Evolutionary conservation across 148 eudicot genomes (phyloP), one percentile per base, ranked within the genome.

Genomic region (Salicornia ramosissima): DNA sequence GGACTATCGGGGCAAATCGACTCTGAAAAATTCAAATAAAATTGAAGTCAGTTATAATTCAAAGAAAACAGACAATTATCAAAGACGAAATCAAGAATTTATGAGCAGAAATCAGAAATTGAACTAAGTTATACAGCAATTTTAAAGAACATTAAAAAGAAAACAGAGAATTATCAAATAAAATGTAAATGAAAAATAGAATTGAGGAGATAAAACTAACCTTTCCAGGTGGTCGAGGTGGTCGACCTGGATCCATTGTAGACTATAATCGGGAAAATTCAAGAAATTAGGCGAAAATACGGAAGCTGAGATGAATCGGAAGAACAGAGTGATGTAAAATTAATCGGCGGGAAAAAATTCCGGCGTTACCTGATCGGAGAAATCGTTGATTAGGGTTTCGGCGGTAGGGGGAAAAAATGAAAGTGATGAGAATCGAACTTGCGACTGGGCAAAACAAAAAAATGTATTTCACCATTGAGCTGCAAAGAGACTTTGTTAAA

Each of bases 1-100:
- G 82, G 28, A 57, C 46, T 65, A 77, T 86, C 25, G 87, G 90
- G n/a, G 64, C 4, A 64, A 80, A 83, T 53, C 54, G 81, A 4
- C 39, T 53, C 87, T 83, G 76, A 56, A 30, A 43, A 10, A 75
- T 16, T 64, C 45, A 5, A 39, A 10, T 34, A 34, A 55, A n/a
- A n/a, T n/a, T n/a, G n/a, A n/a, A n/a, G n/a, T n/a, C n/a, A n/a
- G n/a, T n/a, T n/a, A n/a, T n/a, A n/a, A n/a, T n/a, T n/a, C n/a
- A n/a, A n/a, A n/a, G n/a, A n/a, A n/a, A n/a, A n/a, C n/a, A n/a
- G n/a, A n/a, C n/a, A n/a, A n/a, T n/a, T n/a, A n/a, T n/a, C n/a
- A n/a, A n/a, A n/a, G n/a, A n/a, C n/a, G n/a, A n/a, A n/a, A n/a
- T n/a, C n/a, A n/a, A n/a, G n/a, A 11, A 42, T 42, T 42, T 9